Evolutionary conservation across 2,329 filamentous ascomycete species (phyloP), one percentile per base, ranked within the genome.

Genomic region (Fusarium piperis): DNA sequence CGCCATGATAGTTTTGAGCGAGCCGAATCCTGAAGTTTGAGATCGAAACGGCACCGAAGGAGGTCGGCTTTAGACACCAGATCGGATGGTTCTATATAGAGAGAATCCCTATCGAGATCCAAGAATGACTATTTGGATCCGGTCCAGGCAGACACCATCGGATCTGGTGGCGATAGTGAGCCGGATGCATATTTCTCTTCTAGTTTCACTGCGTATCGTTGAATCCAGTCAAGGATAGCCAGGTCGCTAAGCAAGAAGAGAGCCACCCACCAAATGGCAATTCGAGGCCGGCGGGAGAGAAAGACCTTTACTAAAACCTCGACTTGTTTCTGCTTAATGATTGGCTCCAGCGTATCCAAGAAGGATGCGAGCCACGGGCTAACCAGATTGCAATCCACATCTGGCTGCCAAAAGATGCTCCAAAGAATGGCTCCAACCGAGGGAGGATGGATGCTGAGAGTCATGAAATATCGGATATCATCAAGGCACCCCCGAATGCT

Each of bases 381-480:
- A 10, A 64, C 48, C 1, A 67, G 26, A 20, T 67, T 67, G 30
- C 39, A 67, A 38, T 64, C 15, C 2, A 67, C 18, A 1, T 60
- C 55, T 13, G 28, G 60, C 12, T 67, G 48, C 64, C 55, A 67
- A 0, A 64, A 57, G 16, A 67, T 41, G 15, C 53, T 64, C 60
- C 39, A 67, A 16, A 67, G 1, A 36, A 60, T 36, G 6, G 61
- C 33, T 26, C 61, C 35, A 36, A 67, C 41, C 2, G 35, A 60
- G 26, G 1, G 13, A 1, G 61, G 56, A 38, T 64, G 3, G 13
- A 10, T 20, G 4, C 61, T 67, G 2, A 67, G 61, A 6, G 61
- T 35, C 35, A 67, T 67, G 20, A 64, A 64, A 57, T 67, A 67
- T 26, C 48, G 48, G 0, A 64, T 30, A 8, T 38, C 4, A 36